Conservation (phyloP, 441 rosid species). For the Isatis lusitanica region DNA sequence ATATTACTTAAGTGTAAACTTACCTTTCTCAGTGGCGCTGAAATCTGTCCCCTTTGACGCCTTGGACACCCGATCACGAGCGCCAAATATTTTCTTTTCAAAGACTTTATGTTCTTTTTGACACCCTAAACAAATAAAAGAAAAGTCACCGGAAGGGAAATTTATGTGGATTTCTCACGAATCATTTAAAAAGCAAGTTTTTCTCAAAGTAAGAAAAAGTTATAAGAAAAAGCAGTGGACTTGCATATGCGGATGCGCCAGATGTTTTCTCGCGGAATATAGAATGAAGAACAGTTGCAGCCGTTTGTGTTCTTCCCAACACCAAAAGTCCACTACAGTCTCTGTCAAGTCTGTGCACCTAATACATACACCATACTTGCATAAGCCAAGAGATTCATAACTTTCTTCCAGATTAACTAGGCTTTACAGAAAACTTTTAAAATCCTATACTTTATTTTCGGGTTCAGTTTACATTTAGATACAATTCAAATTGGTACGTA, state of each 20-base stretch:
- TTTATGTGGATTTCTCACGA: not conserved
- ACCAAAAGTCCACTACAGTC: conserved; percentile 94
- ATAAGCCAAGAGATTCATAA: conserved; percentile 7
- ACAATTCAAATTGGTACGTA: not conserved
- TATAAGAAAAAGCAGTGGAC: conserved; percentile 4
- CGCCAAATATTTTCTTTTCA: conserved; percentile 78
- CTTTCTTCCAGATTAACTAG: not conserved
- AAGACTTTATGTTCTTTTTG: conserved; percentile 44
- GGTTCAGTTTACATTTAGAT: not conserved
- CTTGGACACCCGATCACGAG: conserved; percentile 85
- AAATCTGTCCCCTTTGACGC: conserved; percentile 57
- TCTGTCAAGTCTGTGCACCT: conserved; percentile 97
- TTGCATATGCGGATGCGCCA: conserved; percentile 63
- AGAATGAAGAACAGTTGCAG: conserved; percentile 77
- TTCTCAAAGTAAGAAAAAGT: not conserved
- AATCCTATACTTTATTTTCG: not conserved
- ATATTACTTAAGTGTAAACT: conserved; percentile 15
- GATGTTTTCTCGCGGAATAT: conserved; percentile 86
- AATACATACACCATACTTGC: conserved; percentile 14
- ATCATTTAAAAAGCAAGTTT: not conserved
- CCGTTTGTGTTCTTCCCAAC: conserved; percentile 85
- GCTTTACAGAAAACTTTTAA: not conserved
- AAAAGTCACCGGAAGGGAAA: not conserved
- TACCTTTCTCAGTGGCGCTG: conserved; percentile 85
- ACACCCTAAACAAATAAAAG: conserved; percentile 43